Evolutionary conservation across 2,329 filamentous ascomycete genomes (phyloP).

Genomic region (Pezizomycotina sp.): DNA sequence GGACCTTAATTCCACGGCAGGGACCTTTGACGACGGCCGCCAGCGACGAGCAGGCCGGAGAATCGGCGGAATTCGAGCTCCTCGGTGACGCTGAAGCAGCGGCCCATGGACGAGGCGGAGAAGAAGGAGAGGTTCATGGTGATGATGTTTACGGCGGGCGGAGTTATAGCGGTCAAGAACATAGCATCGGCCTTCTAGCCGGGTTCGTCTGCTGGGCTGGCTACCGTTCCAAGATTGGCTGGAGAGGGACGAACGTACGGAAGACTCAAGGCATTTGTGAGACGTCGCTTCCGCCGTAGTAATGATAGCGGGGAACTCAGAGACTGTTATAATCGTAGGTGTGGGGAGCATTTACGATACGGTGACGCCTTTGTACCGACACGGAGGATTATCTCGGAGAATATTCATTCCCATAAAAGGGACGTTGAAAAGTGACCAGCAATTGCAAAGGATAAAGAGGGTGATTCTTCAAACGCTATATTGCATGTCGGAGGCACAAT

Average conservation of each 20-base stretch:
- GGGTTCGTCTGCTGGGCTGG: conserved; percentile 65
- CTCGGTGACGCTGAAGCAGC: conserved; percentile 28
- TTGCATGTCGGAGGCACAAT: too few relatives aligned
- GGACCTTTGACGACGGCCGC: conserved; percentile 33
- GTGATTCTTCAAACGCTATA: too few relatives aligned
- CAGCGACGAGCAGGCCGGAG: conserved; percentile 30
- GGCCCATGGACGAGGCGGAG: conserved; percentile 47
- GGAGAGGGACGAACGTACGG: conserved; percentile 15
- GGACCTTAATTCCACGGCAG: conserved; percentile 56
- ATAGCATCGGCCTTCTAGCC: conserved; percentile 69
- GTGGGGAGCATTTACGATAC: too few relatives aligned
- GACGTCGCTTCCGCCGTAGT: conserved; percentile 3
- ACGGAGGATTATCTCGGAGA: too few relatives aligned
- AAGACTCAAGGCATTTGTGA: conserved; percentile 7
- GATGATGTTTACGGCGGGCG: conserved; percentile 74
- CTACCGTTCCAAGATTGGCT: conserved; percentile 32
- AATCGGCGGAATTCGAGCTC: conserved; percentile 22
- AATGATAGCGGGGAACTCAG: too few relatives aligned
- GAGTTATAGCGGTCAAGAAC: conserved; percentile 72
- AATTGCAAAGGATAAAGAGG: too few relatives aligned
- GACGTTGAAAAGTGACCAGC: too few relatives aligned
- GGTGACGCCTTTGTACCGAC: too few relatives aligned
- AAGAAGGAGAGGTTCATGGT: conserved; percentile 64
- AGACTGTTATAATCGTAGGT: conserved; percentile 11
- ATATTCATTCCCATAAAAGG: too few relatives aligned